A percentile compares a stretch with the other conserved stretches of the same genome.
Conservation (phyloP, 2,329 filamentous ascomycete genomes). For the Rugonectria rugulosa region DNA sequence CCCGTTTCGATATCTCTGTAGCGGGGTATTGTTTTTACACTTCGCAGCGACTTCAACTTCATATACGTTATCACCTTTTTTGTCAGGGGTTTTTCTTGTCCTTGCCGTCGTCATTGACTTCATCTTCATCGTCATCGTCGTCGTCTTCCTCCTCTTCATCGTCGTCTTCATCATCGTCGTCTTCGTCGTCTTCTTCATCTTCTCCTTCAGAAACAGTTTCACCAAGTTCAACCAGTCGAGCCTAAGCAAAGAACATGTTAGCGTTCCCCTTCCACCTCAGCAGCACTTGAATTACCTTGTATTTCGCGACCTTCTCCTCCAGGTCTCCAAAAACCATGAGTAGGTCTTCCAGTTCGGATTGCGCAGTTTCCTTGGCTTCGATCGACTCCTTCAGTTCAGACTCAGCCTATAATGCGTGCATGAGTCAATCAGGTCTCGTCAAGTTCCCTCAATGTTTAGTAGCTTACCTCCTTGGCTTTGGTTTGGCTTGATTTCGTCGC, state of each 20-base stretch:
- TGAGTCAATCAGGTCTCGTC: constrained; percentile 35
- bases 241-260: constrained; percentile 44
- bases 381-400: constrained; percentile 54
- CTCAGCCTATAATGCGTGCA: constrained; percentile 39
- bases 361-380: constrained; percentile 68
- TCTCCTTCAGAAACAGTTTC: constrained; percentile 80
- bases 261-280: background rate
- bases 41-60: background rate
- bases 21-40: constrained; percentile 34
- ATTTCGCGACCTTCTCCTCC: constrained; percentile 77
- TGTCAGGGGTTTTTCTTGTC: constrained; percentile 8
- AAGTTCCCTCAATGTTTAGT: background rate
- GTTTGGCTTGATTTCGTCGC: constrained; percentile 30
- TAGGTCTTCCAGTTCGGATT: constrained; percentile 81
- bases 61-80: background rate
- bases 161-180: constrained; percentile 62
- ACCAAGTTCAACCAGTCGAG: constrained; percentile 70
- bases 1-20: constrained; percentile 39
- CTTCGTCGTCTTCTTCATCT: constrained; percentile 67
- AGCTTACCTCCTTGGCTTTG: constrained; percentile 39
- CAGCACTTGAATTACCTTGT: constrained; percentile 66
- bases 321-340: constrained; percentile 82
- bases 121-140: constrained; percentile 22
- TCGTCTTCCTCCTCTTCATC: constrained; percentile 27
- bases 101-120: constrained; percentile 8